Base-by-base conservation (phyloP, 2,329 filamentous ascomycete species). In the Aspergillus sp. region DNA sequence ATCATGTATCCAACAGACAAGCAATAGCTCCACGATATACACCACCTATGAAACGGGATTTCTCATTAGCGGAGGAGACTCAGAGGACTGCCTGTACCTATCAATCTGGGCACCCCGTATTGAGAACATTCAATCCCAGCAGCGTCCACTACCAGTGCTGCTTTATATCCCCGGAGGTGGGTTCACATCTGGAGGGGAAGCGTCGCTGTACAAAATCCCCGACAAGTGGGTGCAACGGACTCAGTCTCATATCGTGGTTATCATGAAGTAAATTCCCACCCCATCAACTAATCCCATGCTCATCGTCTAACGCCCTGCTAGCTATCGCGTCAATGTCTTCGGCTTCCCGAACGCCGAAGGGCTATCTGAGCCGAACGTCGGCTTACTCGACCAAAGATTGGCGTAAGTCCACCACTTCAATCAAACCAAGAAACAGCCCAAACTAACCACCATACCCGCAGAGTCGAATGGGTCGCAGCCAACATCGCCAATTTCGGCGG, bases 241-340 rank as follows among this genome's bases (percentile, higher is more conserved):
- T 12, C 54, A 65, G 21, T 58, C 64, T 54, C 30, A 65, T 1
- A 59, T 68, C 43, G 62, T 67, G 7, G 61, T 66, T 8, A 63
- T 63, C 2, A 60, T 65, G 17, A 68, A 68, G 66, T 66, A 41
- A 32, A 55, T 47, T 2, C 1, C 4, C 6, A 2, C 5, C 4
- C 10, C 7, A 6, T 3, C 12, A 21, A 23, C 4, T 1, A 5
- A 23, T 5, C 2, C 5, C 6, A 45, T 45, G 13, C 6, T 13
- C 5, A 2, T 45, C 0, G 1, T 45, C 9, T n/a, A 5, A 8
- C 2, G 1, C 2, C 15, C 5, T 23, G 6, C 19, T 4, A 68
- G 66, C 50, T 66, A 68, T 53, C 65, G 65, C 6, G 50, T 67
- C 6, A 63, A 60, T n/a, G 32, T 66, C 10, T 68, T 68, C 23